Percentiles rank a stretch among this genome's conserved stretches.
Conservation (phyloP, 192 early-diverging fungal genomes). For the Haplosporangium gracile region DNA sequence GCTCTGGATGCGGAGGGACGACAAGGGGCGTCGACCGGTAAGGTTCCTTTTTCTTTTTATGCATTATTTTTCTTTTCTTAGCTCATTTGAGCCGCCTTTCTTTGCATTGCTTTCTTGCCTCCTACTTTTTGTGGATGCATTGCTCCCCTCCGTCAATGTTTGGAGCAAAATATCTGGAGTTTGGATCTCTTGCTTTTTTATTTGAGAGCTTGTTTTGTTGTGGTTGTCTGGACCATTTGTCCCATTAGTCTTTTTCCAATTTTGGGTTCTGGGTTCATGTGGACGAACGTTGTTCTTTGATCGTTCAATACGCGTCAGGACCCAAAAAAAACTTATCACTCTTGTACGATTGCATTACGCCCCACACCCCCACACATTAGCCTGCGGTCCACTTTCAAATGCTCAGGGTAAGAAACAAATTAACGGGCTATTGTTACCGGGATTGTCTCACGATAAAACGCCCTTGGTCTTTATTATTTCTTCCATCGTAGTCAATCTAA, state of each 20-base stretch:
- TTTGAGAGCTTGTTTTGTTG: neutral
- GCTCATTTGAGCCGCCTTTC: constrained; percentile 13
- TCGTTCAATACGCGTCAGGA: neutral
- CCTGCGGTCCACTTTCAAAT: constrained; percentile 47
- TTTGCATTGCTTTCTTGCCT: neutral
- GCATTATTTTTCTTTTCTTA: neutral
- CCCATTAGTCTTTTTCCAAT: neutral
- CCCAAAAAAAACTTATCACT: neutral
- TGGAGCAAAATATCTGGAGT: constrained; percentile 4
- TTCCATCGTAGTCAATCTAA: neutral
- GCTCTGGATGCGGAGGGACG: constrained; percentile 51
- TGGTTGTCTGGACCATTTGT: constrained; percentile 1
- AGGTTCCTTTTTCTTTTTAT: neutral
- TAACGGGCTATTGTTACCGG: neutral
- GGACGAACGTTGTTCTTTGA: neutral
- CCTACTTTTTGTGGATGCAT: neutral
- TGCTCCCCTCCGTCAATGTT: neutral
- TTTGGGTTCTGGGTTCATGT: neutral
- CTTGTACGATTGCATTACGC: neutral
- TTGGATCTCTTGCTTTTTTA: neutral
- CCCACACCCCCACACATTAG: constrained; percentile 6
- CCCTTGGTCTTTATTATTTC: neutral
- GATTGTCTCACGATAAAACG: neutral
- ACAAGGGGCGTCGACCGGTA: constrained; percentile 57
- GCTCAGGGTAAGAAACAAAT: constrained; percentile 27